Evolutionary conservation across 1,284 basidiomycete species (phyloP).

Genomic region (Austroboletus niveus): DNA sequence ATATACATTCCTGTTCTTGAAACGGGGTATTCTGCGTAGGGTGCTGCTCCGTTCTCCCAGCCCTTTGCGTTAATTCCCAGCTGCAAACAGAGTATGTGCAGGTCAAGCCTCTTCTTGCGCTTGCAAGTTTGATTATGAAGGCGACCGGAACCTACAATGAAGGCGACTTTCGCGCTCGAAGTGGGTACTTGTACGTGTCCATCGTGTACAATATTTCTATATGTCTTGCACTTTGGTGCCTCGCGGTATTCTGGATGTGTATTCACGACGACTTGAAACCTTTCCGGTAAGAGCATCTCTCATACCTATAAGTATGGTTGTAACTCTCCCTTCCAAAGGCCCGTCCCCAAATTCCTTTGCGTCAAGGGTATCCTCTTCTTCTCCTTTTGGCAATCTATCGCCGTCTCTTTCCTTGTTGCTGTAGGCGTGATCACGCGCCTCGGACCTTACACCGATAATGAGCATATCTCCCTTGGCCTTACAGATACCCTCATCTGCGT

Average conservation of each 20-base stretch:
- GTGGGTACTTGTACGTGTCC: constrained; percentile 92
- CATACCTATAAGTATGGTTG: background rate
- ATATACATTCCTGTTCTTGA: constrained; percentile 90
- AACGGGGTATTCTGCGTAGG: constrained; percentile 89
- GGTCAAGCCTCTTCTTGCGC: constrained; percentile 88
- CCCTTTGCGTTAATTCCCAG: constrained; percentile 8
- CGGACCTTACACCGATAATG: constrained; percentile 86
- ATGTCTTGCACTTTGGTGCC: constrained; percentile 77
- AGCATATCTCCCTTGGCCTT: constrained; percentile 87
- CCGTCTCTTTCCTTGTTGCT: constrained; percentile 86
- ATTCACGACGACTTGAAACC: constrained; percentile 84
- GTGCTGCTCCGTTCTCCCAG: constrained; percentile 19
- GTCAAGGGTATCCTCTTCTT: constrained; percentile 98
- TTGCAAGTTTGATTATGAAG: constrained; percentile 86
- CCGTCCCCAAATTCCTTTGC: constrained; percentile 93
- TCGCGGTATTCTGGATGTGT: constrained; percentile 94
- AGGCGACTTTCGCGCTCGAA: constrained; percentile 78
- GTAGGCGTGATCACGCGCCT: constrained; percentile 73
- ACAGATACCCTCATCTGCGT: constrained; percentile 91
- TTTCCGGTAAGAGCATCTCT: constrained; percentile 59
- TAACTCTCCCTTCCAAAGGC: constrained; percentile 38
- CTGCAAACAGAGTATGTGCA: constrained; percentile 85
- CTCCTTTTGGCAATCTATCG: constrained; percentile 95
- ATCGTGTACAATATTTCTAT: constrained; percentile 80
- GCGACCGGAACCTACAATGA: constrained; percentile 87